A percentile compares a stretch with the other conserved stretches of the same genome.
Evolutionary conservation across 2,329 filamentous ascomycete species (phyloP).

Genomic region (Laburnicola sp.): DNA sequence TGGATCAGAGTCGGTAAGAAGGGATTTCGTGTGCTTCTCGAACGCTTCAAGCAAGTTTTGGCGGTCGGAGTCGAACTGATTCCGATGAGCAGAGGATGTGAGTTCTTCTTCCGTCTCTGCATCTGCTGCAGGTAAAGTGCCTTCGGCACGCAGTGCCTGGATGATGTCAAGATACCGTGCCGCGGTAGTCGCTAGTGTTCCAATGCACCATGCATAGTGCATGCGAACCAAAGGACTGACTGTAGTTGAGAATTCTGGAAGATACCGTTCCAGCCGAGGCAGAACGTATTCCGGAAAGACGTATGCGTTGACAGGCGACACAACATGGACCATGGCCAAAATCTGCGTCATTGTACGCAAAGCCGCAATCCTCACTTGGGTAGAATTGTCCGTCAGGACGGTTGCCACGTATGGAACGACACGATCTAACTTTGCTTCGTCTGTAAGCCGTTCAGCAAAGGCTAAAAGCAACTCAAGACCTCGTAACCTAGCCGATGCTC

Average conservation of each 20-base stretch:
- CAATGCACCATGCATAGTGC: conserved; percentile 90
- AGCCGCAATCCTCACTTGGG: conserved; percentile 82
- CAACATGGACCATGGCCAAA: conserved; percentile 77
- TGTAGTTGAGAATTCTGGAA: conserved; percentile 49
- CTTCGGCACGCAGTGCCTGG: conserved; percentile 81
- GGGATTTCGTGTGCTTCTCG: conserved; percentile 82
- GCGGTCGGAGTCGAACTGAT: conserved; percentile 84
- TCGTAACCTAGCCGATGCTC: conserved; percentile 81
- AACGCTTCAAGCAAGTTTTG: conserved; percentile 81
- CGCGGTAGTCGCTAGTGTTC: conserved; percentile 83
- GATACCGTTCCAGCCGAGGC: conserved; percentile 60
- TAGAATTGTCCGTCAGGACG: conserved; percentile 77
- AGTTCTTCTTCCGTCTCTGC: conserved; percentile 77
- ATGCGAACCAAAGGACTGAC: conserved; percentile 75
- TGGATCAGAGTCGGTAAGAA: conserved; percentile 84
- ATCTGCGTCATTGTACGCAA: conserved; percentile 87
- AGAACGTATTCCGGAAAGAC: conserved; percentile 70
- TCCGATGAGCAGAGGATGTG: conserved; percentile 72
- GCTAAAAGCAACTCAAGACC: conserved; percentile 90
- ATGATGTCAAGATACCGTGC: conserved; percentile 87
- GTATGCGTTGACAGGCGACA: conserved; percentile 73
- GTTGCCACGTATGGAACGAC: conserved; percentile 88
- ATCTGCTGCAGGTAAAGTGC: conserved; percentile 74
- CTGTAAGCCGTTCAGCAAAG: conserved; percentile 86
- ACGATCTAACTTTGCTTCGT: conserved; percentile 93